A percentile compares a stretch with the other conserved stretches of the same genome.
Conservation (phyloP, 2,329 filamentous ascomycete species). For the Phoma sp. region DNA sequence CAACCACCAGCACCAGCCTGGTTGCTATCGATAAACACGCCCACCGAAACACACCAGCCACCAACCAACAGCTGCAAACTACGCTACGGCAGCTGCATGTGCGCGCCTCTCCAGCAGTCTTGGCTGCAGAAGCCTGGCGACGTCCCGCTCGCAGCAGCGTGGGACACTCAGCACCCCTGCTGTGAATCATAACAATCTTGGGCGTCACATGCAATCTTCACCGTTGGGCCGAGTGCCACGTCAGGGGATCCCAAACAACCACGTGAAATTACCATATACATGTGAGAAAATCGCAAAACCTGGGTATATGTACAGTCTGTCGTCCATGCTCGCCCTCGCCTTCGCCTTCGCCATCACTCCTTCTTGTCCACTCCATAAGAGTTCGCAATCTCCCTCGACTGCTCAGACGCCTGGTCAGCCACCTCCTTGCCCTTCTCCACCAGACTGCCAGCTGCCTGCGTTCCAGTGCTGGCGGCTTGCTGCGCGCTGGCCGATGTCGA, state of each 20-base stretch:
- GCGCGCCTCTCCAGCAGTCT: background rate
- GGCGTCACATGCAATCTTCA: constrained; percentile 11
- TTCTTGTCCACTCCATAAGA: constrained; percentile 7
- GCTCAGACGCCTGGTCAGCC: constrained; percentile 18
- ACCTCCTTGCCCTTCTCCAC: constrained; percentile 34
- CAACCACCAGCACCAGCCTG: background rate
- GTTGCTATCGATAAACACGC: background rate
- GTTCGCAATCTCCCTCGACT: constrained; percentile 22
- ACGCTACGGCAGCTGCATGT: background rate
- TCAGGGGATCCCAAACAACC: constrained; percentile 12
- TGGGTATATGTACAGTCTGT: constrained; percentile 30
- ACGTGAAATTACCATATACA: constrained; percentile 4
- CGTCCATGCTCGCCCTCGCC: background rate
- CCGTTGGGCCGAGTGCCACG: constrained; percentile 11
- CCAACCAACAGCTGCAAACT: no score
- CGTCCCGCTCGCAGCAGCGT: background rate
- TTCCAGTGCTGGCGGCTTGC: constrained; percentile 8
- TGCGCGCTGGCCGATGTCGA: constrained; percentile 7
- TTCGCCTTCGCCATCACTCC: background rate
- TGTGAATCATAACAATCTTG: constrained; percentile 1
- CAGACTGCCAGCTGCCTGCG: constrained; percentile 19
- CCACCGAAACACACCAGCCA: background rate
- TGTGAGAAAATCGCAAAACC: constrained; percentile 3
- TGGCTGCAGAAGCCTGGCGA: background rate
- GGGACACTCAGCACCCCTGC: background rate